Percentiles rank a stretch among this genome's conserved stretches.
phyloP scores from a whole-genome alignment of 805 yeast genomes.

The Saccharomycopsis malanga region DNA sequence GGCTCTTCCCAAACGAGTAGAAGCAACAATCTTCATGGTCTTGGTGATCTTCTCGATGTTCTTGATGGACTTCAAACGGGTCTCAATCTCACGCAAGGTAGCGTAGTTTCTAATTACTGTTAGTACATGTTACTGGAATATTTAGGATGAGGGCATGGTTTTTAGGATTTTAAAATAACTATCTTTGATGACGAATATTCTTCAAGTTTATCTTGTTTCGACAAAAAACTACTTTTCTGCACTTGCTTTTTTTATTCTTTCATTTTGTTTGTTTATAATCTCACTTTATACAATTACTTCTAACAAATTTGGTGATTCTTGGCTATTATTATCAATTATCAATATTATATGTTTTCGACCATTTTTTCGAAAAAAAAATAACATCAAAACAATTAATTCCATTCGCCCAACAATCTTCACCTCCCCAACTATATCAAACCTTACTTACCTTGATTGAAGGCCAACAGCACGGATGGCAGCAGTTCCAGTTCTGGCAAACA shows the following conservation, averaged over 20 bases:
- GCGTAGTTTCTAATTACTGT: slow-evolving; percentile 71
- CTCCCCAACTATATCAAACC: neutral
- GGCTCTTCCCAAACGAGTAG: slow-evolving; percentile 92
- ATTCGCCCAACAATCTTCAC: too few species aligned
- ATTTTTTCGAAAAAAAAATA: too few species aligned
- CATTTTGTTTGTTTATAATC: neutral
- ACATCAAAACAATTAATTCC: too few species aligned
- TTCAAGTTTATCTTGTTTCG: too few species aligned
- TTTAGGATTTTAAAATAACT: too few species aligned
- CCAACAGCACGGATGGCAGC: slow-evolving; percentile 14
- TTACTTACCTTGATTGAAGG: slow-evolving; percentile 11
- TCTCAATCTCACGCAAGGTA: slow-evolving; percentile 96
- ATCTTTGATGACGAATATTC: too few species aligned
- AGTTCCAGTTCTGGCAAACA: slow-evolving; percentile 16
- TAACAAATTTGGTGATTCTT: neutral
- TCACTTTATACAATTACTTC: neutral
- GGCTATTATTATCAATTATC: too few species aligned
- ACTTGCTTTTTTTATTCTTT: too few species aligned
- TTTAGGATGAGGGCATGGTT: neutral
- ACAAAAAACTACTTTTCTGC: too few species aligned
- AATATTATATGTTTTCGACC: too few species aligned
- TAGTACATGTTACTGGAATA: neutral
- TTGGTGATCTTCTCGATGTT: slow-evolving; percentile 99
- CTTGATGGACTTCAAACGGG: slow-evolving; percentile 95
- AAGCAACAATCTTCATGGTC: slow-evolving; percentile 99